These are phyloP conservation scores for Neurospora intermedia DNA, from an alignment of 495 filamentous ascomycete genomes.

Conservation along the genomic window DNA sequence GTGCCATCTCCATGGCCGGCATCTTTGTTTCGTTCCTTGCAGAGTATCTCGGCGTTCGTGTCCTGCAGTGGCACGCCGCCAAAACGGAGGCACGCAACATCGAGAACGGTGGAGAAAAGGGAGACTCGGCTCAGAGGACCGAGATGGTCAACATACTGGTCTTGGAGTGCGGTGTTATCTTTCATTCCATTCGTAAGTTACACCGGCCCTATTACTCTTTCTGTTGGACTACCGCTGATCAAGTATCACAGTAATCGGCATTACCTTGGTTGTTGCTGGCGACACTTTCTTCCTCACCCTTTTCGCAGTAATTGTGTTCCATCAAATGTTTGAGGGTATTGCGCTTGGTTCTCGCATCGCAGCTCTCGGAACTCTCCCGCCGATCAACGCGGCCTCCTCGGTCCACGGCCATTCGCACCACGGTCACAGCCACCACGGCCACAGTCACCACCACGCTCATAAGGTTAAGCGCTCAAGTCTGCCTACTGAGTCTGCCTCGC, in stretches of 20 bases:
- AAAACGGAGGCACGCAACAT: constrained; percentile 2
- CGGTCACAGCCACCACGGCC: constrained; percentile 8
- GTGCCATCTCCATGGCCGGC: constrained; percentile 55
- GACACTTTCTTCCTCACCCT: constrained; percentile 47
- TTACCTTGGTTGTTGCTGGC: constrained; percentile 47
- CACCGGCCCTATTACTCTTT: not conserved
- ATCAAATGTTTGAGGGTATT: constrained; percentile 71
- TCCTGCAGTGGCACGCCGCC: constrained; percentile 30
- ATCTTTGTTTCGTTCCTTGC: constrained; percentile 51
- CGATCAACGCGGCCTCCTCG: not conserved
- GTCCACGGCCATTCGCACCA: constrained; percentile 13
- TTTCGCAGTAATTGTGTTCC: constrained; percentile 49
- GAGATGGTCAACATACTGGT: constrained; percentile 49
- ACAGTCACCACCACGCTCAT: constrained; percentile 2
- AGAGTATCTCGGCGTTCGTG: constrained; percentile 46
- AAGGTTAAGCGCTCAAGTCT: not conserved
- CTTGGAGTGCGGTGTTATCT: constrained; percentile 61
- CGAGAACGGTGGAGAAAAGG: not conserved
- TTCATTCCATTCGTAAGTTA: constrained; percentile 52
- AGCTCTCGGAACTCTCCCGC: constrained; percentile 28
- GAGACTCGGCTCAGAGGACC: not conserved
- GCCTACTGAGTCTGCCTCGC: constrained; percentile 1
- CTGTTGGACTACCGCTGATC: not conserved
- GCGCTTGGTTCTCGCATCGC: constrained; percentile 66
- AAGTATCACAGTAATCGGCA: constrained; percentile 38